These are phyloP conservation scores for Venturiaceae sp. DNA, from an alignment of 2,329 filamentous ascomycete genomes.

Conservation along the genomic window DNA sequence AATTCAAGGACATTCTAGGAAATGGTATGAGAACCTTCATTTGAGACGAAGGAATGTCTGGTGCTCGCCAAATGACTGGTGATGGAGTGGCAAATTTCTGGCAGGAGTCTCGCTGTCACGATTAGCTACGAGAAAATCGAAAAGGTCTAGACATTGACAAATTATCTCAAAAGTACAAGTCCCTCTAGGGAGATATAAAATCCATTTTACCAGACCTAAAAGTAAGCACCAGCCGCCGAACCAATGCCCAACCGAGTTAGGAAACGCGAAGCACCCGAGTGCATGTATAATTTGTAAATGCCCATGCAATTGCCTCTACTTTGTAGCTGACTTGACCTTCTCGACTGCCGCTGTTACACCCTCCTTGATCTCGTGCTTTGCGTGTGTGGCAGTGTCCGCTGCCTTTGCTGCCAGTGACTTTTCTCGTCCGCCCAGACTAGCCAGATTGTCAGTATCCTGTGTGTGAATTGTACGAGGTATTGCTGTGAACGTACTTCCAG, in stretches of 20 bases:
- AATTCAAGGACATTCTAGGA: too few relatives aligned
- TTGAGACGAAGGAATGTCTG: too few relatives aligned
- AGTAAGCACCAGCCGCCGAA: not conserved
- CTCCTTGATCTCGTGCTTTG: constrained; percentile 18
- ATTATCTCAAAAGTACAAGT: not conserved
- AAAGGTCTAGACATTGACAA: not conserved
- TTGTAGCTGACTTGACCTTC: not conserved
- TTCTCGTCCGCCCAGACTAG: constrained; percentile 34
- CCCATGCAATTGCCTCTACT: not conserved
- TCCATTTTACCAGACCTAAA: not conserved
- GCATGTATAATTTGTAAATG: not conserved
- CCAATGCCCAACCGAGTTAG: not conserved
- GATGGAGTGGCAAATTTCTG: too few relatives aligned
- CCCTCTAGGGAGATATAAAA: not conserved
- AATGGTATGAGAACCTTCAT: too few relatives aligned
- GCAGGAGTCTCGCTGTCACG: too few relatives aligned
- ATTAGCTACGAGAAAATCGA: too few relatives aligned
- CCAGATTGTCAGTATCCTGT: not conserved
- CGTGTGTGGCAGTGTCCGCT: constrained; percentile 17
- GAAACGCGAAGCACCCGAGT: not conserved
- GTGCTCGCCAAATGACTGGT: too few relatives aligned
- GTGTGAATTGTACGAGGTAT: not conserved
- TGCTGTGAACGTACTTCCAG: constrained; percentile 33
- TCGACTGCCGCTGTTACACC: constrained; percentile 14
- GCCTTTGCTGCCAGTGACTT: constrained; percentile 23